Evolutionary conservation across 176 grass and related monocot species (phyloP).

Genomic region (Oryza brachyantha): DNA sequence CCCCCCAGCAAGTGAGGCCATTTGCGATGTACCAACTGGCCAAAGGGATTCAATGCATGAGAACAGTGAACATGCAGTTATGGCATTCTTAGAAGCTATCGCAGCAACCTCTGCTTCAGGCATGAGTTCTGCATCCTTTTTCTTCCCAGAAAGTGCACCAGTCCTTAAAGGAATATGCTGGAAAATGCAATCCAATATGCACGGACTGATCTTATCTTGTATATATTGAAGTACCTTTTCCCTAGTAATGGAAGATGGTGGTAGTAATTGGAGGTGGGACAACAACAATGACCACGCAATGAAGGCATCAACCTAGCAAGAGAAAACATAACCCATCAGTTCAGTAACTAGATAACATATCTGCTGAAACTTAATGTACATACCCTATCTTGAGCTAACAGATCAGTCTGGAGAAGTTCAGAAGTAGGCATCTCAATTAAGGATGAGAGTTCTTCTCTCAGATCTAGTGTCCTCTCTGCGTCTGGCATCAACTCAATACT

Average conservation of each 20-base stretch:
- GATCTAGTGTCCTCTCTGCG: constrained; percentile 48
- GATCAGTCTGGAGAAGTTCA: constrained; percentile 68
- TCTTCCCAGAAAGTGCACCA: constrained; percentile 48
- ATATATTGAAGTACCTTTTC: constrained; percentile 71
- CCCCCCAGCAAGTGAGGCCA: constrained; percentile 81
- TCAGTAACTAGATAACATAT: constrained; percentile 13
- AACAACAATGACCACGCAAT: constrained; percentile 75
- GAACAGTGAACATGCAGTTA: constrained; percentile 52
- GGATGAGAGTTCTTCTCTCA: constrained; percentile 72
- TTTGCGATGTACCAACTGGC: constrained; percentile 56
- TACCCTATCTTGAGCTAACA: constrained; percentile 70
- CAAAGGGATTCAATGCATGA: constrained; percentile 74
- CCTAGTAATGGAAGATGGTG: constrained; percentile 51
- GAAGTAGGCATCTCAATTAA: constrained; percentile 66
- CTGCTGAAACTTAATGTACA: constrained; percentile 17
- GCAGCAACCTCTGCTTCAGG: constrained; percentile 73
- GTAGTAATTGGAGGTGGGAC: constrained; percentile 57
- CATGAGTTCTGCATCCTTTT: constrained; percentile 67
- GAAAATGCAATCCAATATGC: constrained; percentile 83
- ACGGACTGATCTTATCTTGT: constrained; percentile 70
- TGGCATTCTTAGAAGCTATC: constrained; percentile 65
- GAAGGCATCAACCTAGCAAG: constrained; percentile 70
- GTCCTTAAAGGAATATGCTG: constrained; percentile 82
- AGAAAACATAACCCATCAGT: constrained; percentile 27
- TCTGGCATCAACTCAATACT: constrained; percentile 34